These are phyloP conservation scores for Ulvella scutata DNA, from an alignment of 139 green algal genomes.

Conservation along the genomic window DNA sequence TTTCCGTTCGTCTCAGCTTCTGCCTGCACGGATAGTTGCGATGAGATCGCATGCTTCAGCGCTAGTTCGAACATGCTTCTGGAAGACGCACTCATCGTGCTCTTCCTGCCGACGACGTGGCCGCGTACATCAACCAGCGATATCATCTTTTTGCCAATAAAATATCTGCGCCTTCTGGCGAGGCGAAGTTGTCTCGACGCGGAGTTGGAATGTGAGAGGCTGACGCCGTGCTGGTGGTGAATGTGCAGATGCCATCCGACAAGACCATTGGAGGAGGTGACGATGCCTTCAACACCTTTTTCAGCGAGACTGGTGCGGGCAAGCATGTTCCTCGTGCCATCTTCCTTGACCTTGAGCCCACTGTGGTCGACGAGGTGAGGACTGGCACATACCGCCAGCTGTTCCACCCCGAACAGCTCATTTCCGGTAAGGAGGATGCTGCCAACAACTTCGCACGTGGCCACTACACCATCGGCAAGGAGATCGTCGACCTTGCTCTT, in stretches of 20 bases:
- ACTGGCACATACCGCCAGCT: constrained; percentile 73
- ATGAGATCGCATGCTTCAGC: too few species aligned
- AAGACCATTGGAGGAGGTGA: constrained; percentile 75
- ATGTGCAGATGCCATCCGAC: constrained; percentile 85
- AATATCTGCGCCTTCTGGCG: background rate
- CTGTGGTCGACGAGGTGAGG: constrained; percentile 71
- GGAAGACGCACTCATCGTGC: too few species aligned
- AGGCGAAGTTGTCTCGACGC: too few species aligned
- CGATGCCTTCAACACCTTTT: constrained; percentile 81
- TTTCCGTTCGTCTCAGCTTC: too few species aligned
- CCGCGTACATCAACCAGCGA: too few species aligned
- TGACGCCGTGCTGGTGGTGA: constrained; percentile 12
- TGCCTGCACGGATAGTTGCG: too few species aligned
- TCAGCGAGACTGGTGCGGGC: constrained; percentile 66
- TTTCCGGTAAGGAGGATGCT: constrained; percentile 76
- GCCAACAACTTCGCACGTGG: constrained; percentile 77
- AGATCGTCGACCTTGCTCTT: constrained; percentile 70
- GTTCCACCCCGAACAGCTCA: constrained; percentile 81
- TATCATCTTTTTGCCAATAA: background rate
- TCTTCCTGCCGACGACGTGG: too few species aligned
- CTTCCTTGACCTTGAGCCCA: constrained; percentile 72
- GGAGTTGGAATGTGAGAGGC: too few species aligned
- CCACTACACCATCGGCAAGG: constrained; percentile 70
- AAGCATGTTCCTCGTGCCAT: constrained; percentile 69
- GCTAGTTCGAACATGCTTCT: too few species aligned